Percentiles rank a stretch among this genome's conserved stretches.
Conservation (phyloP, 202 grass and related monocot genomes). For the Sporobolus alterniflorus region DNA sequence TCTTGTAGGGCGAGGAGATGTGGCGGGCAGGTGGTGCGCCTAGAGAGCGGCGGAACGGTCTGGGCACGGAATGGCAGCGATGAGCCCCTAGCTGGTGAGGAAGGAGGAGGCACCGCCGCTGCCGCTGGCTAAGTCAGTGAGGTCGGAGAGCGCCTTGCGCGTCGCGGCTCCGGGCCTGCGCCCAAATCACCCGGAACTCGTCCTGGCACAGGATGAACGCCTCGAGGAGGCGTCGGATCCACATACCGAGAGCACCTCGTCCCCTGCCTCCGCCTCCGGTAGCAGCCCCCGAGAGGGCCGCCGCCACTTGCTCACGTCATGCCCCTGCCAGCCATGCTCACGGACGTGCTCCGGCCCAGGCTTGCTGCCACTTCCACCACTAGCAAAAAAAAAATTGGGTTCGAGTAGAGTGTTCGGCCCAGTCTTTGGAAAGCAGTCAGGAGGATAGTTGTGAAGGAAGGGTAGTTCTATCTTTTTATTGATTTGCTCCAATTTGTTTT, state of each 20-base stretch:
- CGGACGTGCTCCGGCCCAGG: no score
- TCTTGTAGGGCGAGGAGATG: conserved; percentile 82
- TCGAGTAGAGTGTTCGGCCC: no score
- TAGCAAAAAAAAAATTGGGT: no score
- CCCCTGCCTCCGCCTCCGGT: conserved; percentile 12
- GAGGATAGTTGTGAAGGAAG: no score
- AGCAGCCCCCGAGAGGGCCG: conserved; percentile 61
- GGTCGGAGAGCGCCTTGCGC: conserved; percentile 88
- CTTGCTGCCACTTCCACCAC: no score
- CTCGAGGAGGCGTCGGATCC: conserved; percentile 91
- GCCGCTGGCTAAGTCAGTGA: conserved; percentile 50
- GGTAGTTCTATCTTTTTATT: no score
- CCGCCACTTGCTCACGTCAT: conserved; percentile 61
- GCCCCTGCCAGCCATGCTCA: no score
- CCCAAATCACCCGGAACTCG: conserved; percentile 82
- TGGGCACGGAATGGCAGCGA: conserved; percentile 90
- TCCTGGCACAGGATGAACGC: conserved; percentile 83
- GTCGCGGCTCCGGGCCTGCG: conserved; percentile 57
- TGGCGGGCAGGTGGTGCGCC: conserved; percentile 61
- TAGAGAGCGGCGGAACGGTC: conserved; percentile 74
- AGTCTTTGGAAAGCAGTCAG: no score
- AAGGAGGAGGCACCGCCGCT: conserved; percentile 49
- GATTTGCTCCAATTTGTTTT: no score
- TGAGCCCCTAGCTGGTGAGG: conserved; percentile 71
- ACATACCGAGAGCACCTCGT: conserved; percentile 72